Percentiles rank a stretch among this genome's conserved stretches.
phyloP scores from a whole-genome alignment of 148 eudicot genomes.

The Rhododendron ovatum region DNA sequence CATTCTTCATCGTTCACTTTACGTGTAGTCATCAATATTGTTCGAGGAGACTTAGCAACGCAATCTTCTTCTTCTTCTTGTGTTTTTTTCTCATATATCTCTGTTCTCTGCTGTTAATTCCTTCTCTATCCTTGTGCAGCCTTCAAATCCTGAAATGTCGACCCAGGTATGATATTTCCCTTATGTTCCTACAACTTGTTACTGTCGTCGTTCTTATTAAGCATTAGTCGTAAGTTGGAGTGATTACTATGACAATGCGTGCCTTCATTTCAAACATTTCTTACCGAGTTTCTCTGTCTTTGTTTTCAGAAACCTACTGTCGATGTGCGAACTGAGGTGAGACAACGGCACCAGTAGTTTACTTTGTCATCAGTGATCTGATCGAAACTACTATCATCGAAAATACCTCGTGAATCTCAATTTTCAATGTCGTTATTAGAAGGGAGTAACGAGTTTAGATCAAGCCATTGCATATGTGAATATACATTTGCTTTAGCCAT shows the following conservation, averaged over 20 bases:
- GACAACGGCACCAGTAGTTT: background rate
- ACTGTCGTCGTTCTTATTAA: background rate
- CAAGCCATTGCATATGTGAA: no score
- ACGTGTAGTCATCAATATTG: background rate
- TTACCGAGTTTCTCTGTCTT: background rate
- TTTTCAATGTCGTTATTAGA: no score
- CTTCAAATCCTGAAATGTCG: conserved; percentile 19
- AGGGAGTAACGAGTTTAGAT: no score
- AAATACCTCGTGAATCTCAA: background rate
- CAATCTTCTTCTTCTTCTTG: background rate
- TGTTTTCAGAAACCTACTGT: conserved; percentile 18
- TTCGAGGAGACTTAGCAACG: background rate
- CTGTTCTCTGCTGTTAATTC: background rate
- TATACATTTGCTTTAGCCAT: no score
- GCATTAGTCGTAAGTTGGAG: background rate
- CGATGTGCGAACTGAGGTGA: conserved; percentile 50
- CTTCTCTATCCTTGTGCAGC: conserved; percentile 30
- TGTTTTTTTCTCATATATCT: background rate
- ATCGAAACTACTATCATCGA: background rate
- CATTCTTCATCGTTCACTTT: background rate
- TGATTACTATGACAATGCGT: background rate
- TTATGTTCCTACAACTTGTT: background rate
- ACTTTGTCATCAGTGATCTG: background rate
- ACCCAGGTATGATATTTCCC: background rate
- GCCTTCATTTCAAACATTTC: background rate